Percentiles rank a stretch among this genome's conserved stretches.
phyloP scores from a whole-genome alignment of 257 asterid genomes.

The Coffea eugenioides region DNA sequence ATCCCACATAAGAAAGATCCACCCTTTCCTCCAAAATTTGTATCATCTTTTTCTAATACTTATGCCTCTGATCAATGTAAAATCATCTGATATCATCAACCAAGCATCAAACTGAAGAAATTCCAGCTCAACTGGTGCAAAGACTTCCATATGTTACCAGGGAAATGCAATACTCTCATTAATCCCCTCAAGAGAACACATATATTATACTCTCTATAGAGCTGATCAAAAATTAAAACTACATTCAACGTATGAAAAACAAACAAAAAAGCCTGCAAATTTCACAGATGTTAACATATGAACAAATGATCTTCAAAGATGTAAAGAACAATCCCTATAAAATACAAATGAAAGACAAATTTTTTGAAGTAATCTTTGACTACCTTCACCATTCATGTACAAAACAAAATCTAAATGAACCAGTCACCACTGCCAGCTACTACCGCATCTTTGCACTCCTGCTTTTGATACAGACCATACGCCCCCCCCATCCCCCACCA shows the following conservation, averaged over 20 bases:
- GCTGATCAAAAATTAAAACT: not conserved
- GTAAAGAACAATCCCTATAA: not conserved
- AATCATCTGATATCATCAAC: not conserved
- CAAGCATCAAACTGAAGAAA: not conserved
- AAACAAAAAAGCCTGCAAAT: not conserved
- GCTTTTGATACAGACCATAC: conserved; percentile 31
- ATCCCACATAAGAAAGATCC: not conserved
- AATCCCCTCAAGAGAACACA: not conserved
- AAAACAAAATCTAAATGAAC: conserved; percentile 27
- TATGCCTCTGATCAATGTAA: not conserved
- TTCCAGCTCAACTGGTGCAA: not conserved
- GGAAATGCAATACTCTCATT: not conserved
- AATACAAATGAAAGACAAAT: conserved; percentile 14
- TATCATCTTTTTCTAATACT: not conserved
- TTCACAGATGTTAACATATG: not conserved
- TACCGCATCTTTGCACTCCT: conserved; percentile 16
- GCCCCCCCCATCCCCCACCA: conserved; percentile 15
- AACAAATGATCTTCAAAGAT: not conserved
- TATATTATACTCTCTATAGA: no score
- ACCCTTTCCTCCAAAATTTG: not conserved
- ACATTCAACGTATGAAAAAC: not conserved
- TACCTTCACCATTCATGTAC: conserved; percentile 45
- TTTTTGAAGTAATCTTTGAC: conserved; percentile 21
- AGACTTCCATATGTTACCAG: not conserved
- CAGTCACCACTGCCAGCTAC: conserved; percentile 23